A percentile compares a stretch with the other conserved stretches of the same genome.
These are phyloP conservation scores for Trifolium subterraneum DNA, from an alignment of 306 rosid species.

Conservation along the genomic window DNA sequence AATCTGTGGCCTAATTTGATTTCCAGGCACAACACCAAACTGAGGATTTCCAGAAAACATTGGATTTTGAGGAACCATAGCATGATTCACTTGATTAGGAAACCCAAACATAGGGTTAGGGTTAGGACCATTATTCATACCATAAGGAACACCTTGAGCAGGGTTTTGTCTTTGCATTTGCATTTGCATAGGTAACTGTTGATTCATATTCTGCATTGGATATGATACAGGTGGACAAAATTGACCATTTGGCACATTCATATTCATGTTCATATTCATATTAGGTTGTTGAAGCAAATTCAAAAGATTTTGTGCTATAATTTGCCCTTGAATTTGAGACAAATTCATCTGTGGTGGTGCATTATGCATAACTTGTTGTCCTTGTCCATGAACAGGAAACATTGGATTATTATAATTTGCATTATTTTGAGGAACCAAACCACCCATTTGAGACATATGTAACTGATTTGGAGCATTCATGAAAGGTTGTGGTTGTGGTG, in stretches of 20 bases:
- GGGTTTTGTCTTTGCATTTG: conserved; percentile 45
- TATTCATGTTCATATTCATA: conserved; percentile 56
- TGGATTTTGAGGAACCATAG: conserved; percentile 57
- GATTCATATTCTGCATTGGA: conserved; percentile 70
- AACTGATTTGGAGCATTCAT: no score
- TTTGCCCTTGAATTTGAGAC: conserved; percentile 55
- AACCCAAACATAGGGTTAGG: conserved; percentile 52
- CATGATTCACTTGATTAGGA: conserved; percentile 59
- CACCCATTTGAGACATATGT: conserved; percentile 55
- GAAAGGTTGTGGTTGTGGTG: not conserved
- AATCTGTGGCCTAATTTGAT: conserved; percentile 55
- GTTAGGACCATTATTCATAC: conserved; percentile 45
- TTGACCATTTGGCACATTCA: conserved; percentile 64
- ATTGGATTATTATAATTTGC: conserved; percentile 49
- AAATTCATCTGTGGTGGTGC: conserved; percentile 56
- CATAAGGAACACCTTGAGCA: conserved; percentile 57
- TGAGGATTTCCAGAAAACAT: conserved; percentile 46
- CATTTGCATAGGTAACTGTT: conserved; percentile 61
- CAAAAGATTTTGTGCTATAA: conserved; percentile 57
- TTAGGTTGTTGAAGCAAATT: conserved; percentile 65
- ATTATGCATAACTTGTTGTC: conserved; percentile 46
- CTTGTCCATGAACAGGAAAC: conserved; percentile 54
- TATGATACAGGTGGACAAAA: conserved; percentile 50
- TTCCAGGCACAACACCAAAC: conserved; percentile 53
- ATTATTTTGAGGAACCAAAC: conserved; percentile 52